Percentiles rank a stretch among this genome's conserved stretches.
These are phyloP conservation scores for Thalia dealbata DNA, from an alignment of 176 grass and related monocot species.

Conservation along the genomic window DNA sequence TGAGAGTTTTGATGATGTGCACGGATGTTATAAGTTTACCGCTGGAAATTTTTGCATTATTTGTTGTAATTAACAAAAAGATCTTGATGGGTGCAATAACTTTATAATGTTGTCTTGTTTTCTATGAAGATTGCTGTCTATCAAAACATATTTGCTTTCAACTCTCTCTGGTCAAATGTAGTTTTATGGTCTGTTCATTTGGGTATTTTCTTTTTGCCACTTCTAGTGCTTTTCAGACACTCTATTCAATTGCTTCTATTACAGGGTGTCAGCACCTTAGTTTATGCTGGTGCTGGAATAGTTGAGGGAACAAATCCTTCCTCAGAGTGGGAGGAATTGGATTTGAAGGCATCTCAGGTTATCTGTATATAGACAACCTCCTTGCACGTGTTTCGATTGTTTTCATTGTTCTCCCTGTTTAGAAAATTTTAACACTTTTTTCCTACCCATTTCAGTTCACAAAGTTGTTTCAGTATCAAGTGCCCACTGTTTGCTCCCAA, in stretches of 20 bases:
- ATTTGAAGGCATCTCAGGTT: slow-evolving; percentile 85
- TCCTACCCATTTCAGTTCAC: slow-evolving; percentile 40
- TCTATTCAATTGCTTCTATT: slow-evolving; percentile 8
- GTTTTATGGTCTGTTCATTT: background rate
- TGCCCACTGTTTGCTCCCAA: slow-evolving; percentile 35
- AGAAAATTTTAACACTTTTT: background rate
- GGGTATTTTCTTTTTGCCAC: background rate
- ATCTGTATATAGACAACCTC: background rate
- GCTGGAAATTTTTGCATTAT: background rate
- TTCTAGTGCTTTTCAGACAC: background rate
- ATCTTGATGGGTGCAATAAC: background rate
- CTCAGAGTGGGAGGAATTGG: slow-evolving; percentile 79
- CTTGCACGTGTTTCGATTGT: background rate
- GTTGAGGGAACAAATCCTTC: slow-evolving; percentile 87
- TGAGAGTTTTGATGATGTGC: background rate
- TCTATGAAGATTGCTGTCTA: background rate
- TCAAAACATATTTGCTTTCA: background rate
- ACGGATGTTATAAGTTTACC: background rate
- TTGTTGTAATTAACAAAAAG: background rate
- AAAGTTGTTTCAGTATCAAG: slow-evolving; percentile 62
- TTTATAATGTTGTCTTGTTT: background rate
- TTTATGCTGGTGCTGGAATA: slow-evolving; percentile 83
- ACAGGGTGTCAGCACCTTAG: slow-evolving; percentile 58
- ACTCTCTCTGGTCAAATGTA: background rate
- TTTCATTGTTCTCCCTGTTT: background rate